Conservation (phyloP, 495 filamentous ascomycete genomes). For the Penicillium diatomitis region DNA sequence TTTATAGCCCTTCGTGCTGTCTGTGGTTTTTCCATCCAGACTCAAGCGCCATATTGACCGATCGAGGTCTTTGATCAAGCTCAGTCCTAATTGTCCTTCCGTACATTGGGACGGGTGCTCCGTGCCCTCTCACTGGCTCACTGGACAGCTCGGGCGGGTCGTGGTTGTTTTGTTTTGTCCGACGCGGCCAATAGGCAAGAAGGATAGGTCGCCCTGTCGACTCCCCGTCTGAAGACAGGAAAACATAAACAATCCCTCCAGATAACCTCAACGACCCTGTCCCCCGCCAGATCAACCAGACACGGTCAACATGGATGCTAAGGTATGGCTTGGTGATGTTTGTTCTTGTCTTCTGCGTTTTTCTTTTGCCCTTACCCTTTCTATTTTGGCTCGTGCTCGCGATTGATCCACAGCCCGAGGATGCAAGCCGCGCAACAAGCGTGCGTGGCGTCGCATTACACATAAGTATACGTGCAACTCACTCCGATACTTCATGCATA, state of each 20-base stretch:
- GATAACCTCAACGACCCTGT: slow-evolving; percentile 1
- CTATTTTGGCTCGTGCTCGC: background rate
- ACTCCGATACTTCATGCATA: too few species aligned
- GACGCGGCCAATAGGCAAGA: slow-evolving; percentile 9
- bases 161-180: slow-evolving; percentile 23
- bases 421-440: background rate
- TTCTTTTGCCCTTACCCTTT: background rate
- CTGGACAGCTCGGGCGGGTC: background rate
- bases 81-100: too few species aligned
- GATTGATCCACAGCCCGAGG: too few species aligned
- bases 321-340: slow-evolving; percentile 20
- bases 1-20: too few species aligned
- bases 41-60: too few species aligned
- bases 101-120: too few species aligned
- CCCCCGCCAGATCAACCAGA: background rate
- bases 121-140: background rate
- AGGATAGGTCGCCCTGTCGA: slow-evolving; percentile 1
- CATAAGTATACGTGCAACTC: background rate
- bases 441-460: background rate
- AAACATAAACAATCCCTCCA: slow-evolving; percentile 29
- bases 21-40: too few species aligned
- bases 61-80: too few species aligned
- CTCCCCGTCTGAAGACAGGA: slow-evolving; percentile 16
- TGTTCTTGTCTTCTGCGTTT: background rate
- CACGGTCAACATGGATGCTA: slow-evolving; percentile 30